Evolutionary conservation across 2,329 filamentous ascomycete genomes (phyloP).

Genomic region (Talaromyces sp.): DNA sequence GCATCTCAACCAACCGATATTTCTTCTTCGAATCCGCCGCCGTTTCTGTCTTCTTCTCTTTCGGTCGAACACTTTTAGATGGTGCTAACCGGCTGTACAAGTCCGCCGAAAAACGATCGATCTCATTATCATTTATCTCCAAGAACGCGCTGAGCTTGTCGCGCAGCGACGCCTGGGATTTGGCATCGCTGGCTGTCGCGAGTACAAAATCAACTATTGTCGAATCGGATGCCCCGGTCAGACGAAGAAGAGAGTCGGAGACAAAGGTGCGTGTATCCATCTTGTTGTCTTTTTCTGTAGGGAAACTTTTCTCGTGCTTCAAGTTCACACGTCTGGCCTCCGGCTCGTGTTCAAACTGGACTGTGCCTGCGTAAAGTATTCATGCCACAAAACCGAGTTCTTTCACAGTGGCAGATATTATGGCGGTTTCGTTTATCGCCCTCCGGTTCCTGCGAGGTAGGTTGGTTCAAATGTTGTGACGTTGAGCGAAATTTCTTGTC

Average conservation of each 20-base stretch:
- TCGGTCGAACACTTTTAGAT: conserved; percentile 3
- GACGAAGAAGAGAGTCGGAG: conserved; percentile 47
- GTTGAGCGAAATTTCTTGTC: not conserved
- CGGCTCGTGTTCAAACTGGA: not conserved
- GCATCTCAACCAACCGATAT: conserved; percentile 51
- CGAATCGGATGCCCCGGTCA: conserved; percentile 51
- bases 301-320: not conserved
- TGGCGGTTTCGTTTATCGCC: not conserved
- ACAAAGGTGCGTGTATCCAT: conserved; percentile 38
- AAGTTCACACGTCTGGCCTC: no score
- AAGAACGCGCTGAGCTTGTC: conserved; percentile 50
- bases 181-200: conserved; percentile 47
- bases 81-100: conserved; percentile 32
- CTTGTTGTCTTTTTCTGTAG: not conserved
- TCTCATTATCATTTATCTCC: conserved; percentile 40
- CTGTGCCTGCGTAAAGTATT: not conserved
- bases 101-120: conserved; percentile 43
- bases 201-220: conserved; percentile 54
- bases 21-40: conserved; percentile 37
- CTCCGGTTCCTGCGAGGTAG: not conserved
- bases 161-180: conserved; percentile 41
- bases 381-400: not conserved
- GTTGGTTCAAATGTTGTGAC: not conserved
- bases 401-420: not conserved
- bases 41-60: not conserved